Base-by-base conservation (phyloP, 768 basidiomycete species). In the Pleurotus djamor region DNA sequence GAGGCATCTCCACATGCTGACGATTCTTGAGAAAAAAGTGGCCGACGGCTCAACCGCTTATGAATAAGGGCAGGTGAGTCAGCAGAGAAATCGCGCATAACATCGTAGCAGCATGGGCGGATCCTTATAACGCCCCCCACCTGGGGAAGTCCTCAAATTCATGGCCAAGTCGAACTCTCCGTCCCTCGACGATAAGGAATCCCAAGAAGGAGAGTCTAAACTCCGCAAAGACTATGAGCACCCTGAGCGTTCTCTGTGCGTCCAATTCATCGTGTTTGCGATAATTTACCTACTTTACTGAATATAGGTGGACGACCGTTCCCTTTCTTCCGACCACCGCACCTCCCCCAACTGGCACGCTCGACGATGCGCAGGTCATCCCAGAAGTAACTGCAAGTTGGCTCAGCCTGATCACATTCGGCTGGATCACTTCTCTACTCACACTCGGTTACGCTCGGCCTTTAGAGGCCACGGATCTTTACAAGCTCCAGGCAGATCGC, bases 401-500 rank as follows among this genome's bases (percentile, higher is more conserved):
- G 69, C 79, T 85, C 61, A 81, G 76, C 63, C 67, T 82, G 4
- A 62, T 93, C 3, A 87, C 84, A 35, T 96, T 94, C 63, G 71
- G 72, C 47, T 95, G 94, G 93, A 79, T 95, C 16, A 86, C 85
- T 2, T 82, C 84, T 2, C 71, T 95, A 21, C 79, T 96, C 62
- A 70, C 75, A 8, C 75, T 94, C 9, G 94, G 94, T 6, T 94
- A 93, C 66, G 80, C 84, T 6, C 83, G 94, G 6, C 91, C 94
- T 0, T 79, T 96, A 2, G 89, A 94, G 66, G 85, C 87, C 0
- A 72, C 88, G 0, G 94, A 96, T 71, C 77, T 96, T 3, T 95
- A 88, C 79, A 89, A 85, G 70, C 83, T 95, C 28, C 85, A 85
- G 59, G 82, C 86, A 38, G 69, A 82, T 17, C 82, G 86, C 28